These are phyloP conservation scores for Russula lepida DNA, from an alignment of 768 basidiomycete genomes.

Conservation along the genomic window DNA sequence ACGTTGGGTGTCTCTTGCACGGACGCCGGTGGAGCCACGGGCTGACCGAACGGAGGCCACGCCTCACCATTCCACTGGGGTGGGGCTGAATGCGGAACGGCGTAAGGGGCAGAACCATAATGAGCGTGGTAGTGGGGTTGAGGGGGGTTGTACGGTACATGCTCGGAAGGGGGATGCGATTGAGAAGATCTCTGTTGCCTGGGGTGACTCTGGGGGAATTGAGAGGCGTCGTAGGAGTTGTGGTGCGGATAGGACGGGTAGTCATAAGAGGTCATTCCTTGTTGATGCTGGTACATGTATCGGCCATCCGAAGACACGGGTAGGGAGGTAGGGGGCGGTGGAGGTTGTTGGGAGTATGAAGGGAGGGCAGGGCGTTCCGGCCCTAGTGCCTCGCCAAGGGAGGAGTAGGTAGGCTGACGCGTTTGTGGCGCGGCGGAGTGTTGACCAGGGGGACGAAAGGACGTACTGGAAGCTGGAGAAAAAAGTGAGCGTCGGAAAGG, in stretches of 20 bases:
- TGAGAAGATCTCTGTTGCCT: conserved; percentile 25
- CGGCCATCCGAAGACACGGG: conserved; percentile 45
- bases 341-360: conserved; percentile 17
- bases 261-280: conserved; percentile 40
- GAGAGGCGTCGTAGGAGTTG: conserved; percentile 26
- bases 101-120: conserved; percentile 20
- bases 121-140: conserved; percentile 19
- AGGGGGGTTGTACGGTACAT: conserved; percentile 22
- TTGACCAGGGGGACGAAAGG: conserved; percentile 13
- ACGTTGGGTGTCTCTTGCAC: conserved; percentile 12
- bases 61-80: conserved; percentile 22
- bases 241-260: conserved; percentile 36
- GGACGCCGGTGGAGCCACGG: conserved; percentile 2
- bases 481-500: conserved; percentile 15
- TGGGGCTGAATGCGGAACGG: conserved; percentile 16
- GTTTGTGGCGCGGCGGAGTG: conserved; percentile 14
- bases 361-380: conserved; percentile 9
- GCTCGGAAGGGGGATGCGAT: conserved; percentile 26
- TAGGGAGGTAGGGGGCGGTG: conserved; percentile 9
- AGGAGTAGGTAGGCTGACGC: conserved; percentile 21
- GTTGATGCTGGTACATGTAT: conserved; percentile 44
- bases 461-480: conserved; percentile 16
- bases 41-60: conserved; percentile 19
- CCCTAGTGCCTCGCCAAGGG: conserved; percentile 23
- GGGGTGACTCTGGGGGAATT: conserved; percentile 25